Percentiles rank a stretch among this genome's conserved stretches.
These are phyloP conservation scores for Theobroma grandiflorum DNA, from an alignment of 441 rosid species.

Conservation along the genomic window DNA sequence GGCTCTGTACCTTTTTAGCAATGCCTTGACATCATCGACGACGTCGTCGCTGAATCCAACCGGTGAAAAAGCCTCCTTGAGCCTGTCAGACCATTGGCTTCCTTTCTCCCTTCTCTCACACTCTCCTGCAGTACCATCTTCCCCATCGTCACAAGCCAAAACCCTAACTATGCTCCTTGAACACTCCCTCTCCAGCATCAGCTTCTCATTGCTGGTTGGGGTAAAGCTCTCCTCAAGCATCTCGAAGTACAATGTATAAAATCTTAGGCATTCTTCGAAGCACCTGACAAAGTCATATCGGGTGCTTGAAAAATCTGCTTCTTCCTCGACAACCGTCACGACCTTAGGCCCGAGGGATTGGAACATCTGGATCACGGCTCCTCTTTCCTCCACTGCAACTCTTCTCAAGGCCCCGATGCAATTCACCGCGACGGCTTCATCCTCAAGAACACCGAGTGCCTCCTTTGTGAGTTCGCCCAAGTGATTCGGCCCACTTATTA, in stretches of 20 bases:
- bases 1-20: constrained; percentile 64
- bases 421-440: constrained; percentile 69
- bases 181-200: constrained; percentile 75
- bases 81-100: constrained; percentile 58
- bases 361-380: constrained; percentile 46
- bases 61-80: constrained; percentile 45
- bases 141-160: constrained; percentile 55
- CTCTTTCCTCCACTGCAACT: constrained; percentile 55
- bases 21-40: constrained; percentile 72
- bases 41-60: constrained; percentile 71
- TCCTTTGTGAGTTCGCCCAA: constrained; percentile 59
- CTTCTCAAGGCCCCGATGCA: constrained; percentile 66
- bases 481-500: constrained; percentile 51
- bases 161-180: constrained; percentile 78
- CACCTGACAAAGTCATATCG: constrained; percentile 62
- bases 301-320: constrained; percentile 69
- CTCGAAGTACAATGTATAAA: constrained; percentile 67
- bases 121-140: constrained; percentile 33
- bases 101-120: constrained; percentile 74
- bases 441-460: constrained; percentile 52
- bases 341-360: constrained; percentile 57
- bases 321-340: constrained; percentile 77
- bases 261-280: constrained; percentile 75
- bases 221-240: constrained; percentile 77
- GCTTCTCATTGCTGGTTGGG: constrained; percentile 67